Evolutionary conservation across 495 filamentous ascomycete species (phyloP).

Genomic region (Pyronema domesticum): DNA sequence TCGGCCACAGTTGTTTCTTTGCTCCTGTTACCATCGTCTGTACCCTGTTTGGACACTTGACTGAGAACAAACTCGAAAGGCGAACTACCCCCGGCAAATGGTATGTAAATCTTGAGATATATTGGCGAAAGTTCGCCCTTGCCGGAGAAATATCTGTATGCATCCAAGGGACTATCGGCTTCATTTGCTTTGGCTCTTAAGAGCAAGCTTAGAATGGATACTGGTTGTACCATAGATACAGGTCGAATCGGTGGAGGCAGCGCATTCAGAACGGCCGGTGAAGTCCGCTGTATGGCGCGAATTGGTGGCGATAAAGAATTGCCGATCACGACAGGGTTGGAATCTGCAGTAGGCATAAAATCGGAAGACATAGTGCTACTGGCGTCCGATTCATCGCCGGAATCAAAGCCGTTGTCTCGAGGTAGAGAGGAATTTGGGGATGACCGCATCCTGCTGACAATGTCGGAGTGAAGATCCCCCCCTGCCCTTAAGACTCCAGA

Average conservation of each 20-base stretch:
- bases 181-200: slow-evolving; percentile 66
- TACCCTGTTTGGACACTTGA: slow-evolving; percentile 54
- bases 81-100: slow-evolving; percentile 43
- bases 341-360: slow-evolving; percentile 48
- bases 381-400: slow-evolving; percentile 43
- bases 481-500: slow-evolving; percentile 16
- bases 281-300: slow-evolving; percentile 29
- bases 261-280: slow-evolving; percentile 47
- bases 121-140: slow-evolving; percentile 69
- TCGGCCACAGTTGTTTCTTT: slow-evolving; percentile 68
- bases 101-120: slow-evolving; percentile 69
- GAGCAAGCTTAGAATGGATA: slow-evolving; percentile 35
- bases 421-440: slow-evolving; percentile 22
- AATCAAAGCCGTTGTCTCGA: slow-evolving; percentile 34
- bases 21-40: slow-evolving; percentile 33
- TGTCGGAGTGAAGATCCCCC: slow-evolving; percentile 20
- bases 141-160: slow-evolving; percentile 70
- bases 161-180: slow-evolving; percentile 65
- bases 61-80: slow-evolving; percentile 58
- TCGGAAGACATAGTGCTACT: slow-evolving; percentile 46
- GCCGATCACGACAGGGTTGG: slow-evolving; percentile 27
- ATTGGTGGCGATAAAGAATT: slow-evolving; percentile 28
- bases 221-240: slow-evolving; percentile 61
- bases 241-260: slow-evolving; percentile 72
- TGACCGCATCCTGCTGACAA: slow-evolving; percentile 16